These are phyloP conservation scores for Flagelloscypha sp. DNA, from an alignment of 768 basidiomycete species.

Conservation along the genomic window DNA sequence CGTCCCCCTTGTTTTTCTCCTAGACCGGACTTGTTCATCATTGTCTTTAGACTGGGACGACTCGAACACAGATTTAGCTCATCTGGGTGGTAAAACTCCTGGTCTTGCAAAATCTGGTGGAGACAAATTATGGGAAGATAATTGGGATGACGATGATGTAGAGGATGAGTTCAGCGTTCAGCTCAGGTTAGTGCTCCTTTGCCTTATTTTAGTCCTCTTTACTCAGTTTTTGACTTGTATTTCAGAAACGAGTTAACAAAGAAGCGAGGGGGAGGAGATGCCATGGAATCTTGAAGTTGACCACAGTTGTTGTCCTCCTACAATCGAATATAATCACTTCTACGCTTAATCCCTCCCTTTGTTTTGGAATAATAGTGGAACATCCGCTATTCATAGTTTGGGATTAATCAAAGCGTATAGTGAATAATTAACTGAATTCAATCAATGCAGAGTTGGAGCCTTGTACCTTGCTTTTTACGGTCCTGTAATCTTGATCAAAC, in stretches of 20 bases:
- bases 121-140: conserved; percentile 97
- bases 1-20: neutral
- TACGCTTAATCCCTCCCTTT: no score
- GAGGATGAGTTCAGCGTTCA: conserved; percentile 97
- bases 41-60: conserved; percentile 79
- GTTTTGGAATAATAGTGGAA: no score
- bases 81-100: conserved; percentile 64
- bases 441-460: no score
- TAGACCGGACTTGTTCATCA: conserved; percentile 1
- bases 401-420: no score
- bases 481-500: no score
- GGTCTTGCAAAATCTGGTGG: conserved; percentile 73
- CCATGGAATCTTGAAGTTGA: neutral
- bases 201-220: neutral
- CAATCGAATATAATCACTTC: no score
- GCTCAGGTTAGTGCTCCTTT: conserved; percentile 60
- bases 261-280: conserved; percentile 35
- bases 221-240: conserved; percentile 1
- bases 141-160: conserved; percentile 99
- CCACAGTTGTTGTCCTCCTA: neutral
- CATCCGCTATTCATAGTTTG: no score
- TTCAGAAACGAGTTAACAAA: conserved; percentile 58
- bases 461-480: no score
- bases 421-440: no score
- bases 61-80: conserved; percentile 73